phyloP scores from a whole-genome alignment of 73 alveolate species.

The Tetrahymena borealis region DNA sequence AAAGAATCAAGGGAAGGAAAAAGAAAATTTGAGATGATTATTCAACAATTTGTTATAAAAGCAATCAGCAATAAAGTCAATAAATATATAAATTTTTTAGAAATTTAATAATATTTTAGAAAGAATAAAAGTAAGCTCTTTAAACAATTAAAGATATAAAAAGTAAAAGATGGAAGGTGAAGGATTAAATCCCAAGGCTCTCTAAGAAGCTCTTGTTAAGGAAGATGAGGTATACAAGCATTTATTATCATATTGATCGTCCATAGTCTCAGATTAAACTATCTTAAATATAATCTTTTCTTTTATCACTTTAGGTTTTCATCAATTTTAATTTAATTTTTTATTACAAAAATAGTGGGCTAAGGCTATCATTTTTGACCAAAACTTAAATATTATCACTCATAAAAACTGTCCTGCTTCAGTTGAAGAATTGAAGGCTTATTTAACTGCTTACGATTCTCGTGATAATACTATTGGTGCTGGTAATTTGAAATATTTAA shows the following conservation, averaged over 20 bases:
- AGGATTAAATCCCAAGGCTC: neutral
- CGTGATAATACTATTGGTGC: slow-evolving; percentile 57
- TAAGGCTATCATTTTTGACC: slow-evolving; percentile 50
- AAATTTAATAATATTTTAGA: neutral
- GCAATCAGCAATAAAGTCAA: neutral
- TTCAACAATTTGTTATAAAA: neutral
- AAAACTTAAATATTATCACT: slow-evolving; percentile 33
- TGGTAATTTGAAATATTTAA: too few relatives aligned
- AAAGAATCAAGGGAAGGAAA: neutral
- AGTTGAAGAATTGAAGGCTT: slow-evolving; percentile 36
- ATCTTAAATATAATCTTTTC: neutral
- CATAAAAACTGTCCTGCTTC: slow-evolving; percentile 28
- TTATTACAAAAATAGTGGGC: slow-evolving; percentile 23
- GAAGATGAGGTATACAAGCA: neutral
- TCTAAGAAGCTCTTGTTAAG: neutral
- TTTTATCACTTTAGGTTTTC: neutral
- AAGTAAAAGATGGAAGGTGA: neutral
- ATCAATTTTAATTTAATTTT: neutral
- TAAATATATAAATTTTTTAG: neutral
- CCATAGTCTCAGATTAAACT: neutral
- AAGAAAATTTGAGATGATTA: neutral
- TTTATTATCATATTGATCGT: neutral
- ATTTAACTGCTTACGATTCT: slow-evolving; percentile 32
- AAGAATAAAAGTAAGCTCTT: neutral
- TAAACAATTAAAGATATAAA: neutral